phyloP scores from a whole-genome alignment of 1,284 basidiomycete genomes.

The Pyrrhoderma noxium region DNA sequence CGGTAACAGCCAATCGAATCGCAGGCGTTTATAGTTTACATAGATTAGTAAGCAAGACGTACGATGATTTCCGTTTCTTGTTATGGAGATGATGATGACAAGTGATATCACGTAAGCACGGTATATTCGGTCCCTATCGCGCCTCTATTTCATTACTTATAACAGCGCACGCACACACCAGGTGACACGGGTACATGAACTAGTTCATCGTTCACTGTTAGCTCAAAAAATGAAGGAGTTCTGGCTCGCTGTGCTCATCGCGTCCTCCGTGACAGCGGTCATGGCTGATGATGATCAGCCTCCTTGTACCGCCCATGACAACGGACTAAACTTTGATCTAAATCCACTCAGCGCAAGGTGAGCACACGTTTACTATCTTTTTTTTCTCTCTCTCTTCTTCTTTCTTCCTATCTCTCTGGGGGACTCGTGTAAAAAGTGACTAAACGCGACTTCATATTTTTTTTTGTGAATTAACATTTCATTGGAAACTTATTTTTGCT shows the following conservation, averaged over 20 bases:
- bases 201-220: too few relatives aligned
- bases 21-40: neutral
- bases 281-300: conserved; percentile 24
- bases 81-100: too few relatives aligned
- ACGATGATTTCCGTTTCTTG: neutral
- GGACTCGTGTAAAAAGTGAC: too few relatives aligned
- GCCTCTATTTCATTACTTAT: too few relatives aligned
- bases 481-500: conserved; percentile 2
- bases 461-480: too few relatives aligned
- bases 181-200: too few relatives aligned
- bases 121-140: too few relatives aligned
- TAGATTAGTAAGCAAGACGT: neutral
- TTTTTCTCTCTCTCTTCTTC: neutral
- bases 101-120: too few relatives aligned
- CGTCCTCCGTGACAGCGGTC: neutral
- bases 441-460: too few relatives aligned
- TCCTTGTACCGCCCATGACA: conserved; percentile 34
- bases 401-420: too few relatives aligned
- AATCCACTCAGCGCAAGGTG: conserved; percentile 50
- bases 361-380: conserved; percentile 11
- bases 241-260: neutral
- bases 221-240: too few relatives aligned
- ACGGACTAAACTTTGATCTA: conserved; percentile 54
- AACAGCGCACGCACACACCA: too few relatives aligned
- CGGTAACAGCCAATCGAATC: conserved; percentile 3